Evolutionary conservation across 495 filamentous ascomycete genomes (phyloP).

Genomic region (Lineolata rhizophorae): DNA sequence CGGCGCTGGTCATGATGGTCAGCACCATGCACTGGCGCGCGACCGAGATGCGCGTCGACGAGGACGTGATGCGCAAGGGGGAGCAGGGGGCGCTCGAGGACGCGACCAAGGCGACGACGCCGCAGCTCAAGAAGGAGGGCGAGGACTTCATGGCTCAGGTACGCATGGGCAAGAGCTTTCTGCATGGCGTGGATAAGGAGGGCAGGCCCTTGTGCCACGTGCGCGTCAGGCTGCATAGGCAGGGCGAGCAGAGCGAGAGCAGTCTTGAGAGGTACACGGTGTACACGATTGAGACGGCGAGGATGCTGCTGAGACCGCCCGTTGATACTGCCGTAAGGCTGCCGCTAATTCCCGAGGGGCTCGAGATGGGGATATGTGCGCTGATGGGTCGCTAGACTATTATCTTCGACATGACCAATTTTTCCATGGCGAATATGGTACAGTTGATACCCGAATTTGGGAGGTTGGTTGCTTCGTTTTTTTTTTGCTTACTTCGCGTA

Average conservation of each 20-base stretch:
- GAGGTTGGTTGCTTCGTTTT: too few species aligned
- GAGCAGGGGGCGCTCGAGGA: constrained; percentile 43
- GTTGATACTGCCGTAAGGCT: constrained; percentile 76
- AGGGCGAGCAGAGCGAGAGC: constrained; percentile 61
- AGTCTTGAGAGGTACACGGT: constrained; percentile 76
- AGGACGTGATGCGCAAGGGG: constrained; percentile 62
- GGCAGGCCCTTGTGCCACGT: constrained; percentile 80
- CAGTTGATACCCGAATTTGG: constrained; percentile 9
- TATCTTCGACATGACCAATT: constrained; percentile 87
- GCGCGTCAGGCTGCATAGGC: constrained; percentile 56
- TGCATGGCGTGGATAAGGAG: constrained; percentile 69
- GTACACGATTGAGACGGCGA: constrained; percentile 80
- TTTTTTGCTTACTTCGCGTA: too few species aligned
- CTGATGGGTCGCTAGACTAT: constrained; percentile 32
- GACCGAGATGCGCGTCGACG: constrained; percentile 63
- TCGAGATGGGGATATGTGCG: constrained; percentile 1
- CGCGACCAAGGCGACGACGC: constrained; percentile 27
- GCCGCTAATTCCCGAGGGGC: too few species aligned
- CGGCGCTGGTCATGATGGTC: constrained; percentile 82
- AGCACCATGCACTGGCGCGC: constrained; percentile 84
- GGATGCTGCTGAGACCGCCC: constrained; percentile 55
- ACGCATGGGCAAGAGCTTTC: constrained; percentile 81
- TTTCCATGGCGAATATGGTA: constrained; percentile 89
- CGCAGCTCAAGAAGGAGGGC: constrained; percentile 37
- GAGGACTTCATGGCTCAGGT: constrained; percentile 72